Base-by-base conservation (phyloP, 2,329 filamentous ascomycete genomes). In the Venturia pyrina region DNA sequence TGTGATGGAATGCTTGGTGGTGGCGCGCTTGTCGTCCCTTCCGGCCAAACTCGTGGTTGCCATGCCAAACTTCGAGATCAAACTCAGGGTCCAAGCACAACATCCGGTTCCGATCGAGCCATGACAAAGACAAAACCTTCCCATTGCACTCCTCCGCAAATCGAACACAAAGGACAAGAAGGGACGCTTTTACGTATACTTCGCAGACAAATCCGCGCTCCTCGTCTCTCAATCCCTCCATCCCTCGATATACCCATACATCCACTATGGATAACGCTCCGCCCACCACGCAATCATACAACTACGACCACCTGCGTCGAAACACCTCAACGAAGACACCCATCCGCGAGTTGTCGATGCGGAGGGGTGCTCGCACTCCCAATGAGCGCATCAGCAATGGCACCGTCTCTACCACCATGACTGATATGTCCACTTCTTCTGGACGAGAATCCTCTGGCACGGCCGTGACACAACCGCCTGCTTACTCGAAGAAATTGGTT, bases 401-500 rank as follows among this genome's bases (percentile, higher is more conserved):
- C 75, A 96, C 91, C 69, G 89, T 92, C 76, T 93, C 89, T 83
- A 96, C 91, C 28, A 48, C 44, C 10, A 28, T 53, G 40, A 62
- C 56, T 70, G 88, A 87, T 76, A 87, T 87, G 79, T 93, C 89
- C 78, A 83, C 85, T 69, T 88, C 87, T 68, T 89, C 87, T 62
- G 89, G 88, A 72, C 84, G 87, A 73, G 88, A 93, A 77, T 69
- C 69, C 32, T 41, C 50, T 32, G 43, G 28, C 50, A 97, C 93
- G 64, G 88, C 91, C 76, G 85, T 93, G 78, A 97, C 93, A 62
- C 91, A 96, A 75, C 91, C 90, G 32, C 93, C 93, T 4, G 86
- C 91, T 66, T 97, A 95, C 80, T 98, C 93, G 71, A 99, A 99
- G 83, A 99, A 99, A 84, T 95, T 99, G 75, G 95, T 99, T 57